Conservation (phyloP, 2,329 filamentous ascomycete species). For the Myriosclerotinia curreyana region DNA sequence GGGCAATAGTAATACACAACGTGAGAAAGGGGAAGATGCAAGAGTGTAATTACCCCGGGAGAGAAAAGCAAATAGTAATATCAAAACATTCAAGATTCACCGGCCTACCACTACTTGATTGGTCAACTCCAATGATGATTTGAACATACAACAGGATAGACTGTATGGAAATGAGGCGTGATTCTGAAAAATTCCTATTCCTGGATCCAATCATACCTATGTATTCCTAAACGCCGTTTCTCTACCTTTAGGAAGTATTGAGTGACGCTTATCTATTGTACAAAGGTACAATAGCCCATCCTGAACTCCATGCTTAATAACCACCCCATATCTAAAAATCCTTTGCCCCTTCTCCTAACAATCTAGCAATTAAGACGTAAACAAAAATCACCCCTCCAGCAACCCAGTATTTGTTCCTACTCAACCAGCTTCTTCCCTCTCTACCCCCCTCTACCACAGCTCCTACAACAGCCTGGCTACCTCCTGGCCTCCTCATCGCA, state of each 20-base stretch:
- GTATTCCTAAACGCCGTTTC: not conserved
- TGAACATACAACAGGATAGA: not conserved
- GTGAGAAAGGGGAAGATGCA: not conserved
- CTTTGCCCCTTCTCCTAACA: constrained; percentile 48
- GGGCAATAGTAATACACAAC: not conserved
- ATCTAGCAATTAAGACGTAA: constrained; percentile 77
- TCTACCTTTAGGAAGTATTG: not conserved
- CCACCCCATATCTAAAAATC: not conserved
- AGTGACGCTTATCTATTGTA: constrained; percentile 9
- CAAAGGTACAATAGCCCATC: constrained; percentile 8
- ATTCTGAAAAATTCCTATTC: constrained; percentile 1
- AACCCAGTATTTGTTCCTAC: constrained; percentile 74
- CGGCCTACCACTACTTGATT: not conserved
- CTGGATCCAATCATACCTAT: not conserved
- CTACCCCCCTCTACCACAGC: constrained; percentile 76
- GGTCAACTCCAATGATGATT: not conserved
- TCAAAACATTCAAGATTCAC: not conserved
- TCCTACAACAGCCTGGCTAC: constrained; percentile 52
- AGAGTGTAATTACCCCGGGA: not conserved
- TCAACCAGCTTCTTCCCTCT: constrained; percentile 78
- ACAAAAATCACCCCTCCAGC: constrained; percentile 68
- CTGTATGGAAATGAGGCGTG: not conserved
- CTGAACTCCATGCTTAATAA: constrained; percentile 14
- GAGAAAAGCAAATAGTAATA: constrained; percentile 12
- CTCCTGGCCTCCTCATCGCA: constrained; percentile 60